A percentile compares a stretch with the other conserved stretches of the same genome.
Evolutionary conservation across 768 basidiomycete genomes (phyloP).

Genomic region (Podaxis pistillaris): DNA sequence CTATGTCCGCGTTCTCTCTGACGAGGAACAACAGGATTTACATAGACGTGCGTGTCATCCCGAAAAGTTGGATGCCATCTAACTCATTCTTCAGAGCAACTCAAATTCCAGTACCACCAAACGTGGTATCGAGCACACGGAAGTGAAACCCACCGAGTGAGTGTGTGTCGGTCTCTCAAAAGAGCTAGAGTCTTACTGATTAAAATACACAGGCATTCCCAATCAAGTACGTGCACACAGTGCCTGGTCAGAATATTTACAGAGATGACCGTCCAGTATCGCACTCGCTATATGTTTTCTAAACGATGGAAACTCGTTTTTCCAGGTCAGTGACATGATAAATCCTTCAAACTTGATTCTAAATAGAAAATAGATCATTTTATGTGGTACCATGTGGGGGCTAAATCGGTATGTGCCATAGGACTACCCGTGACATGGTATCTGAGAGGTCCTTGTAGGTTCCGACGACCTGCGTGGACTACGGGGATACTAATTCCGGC

Average conservation of each 20-base stretch:
- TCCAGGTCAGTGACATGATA: constrained; percentile 49
- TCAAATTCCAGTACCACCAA: constrained; percentile 65
- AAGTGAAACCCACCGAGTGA: constrained; percentile 73
- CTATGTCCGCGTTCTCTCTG: constrained; percentile 69
- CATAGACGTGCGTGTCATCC: constrained; percentile 52
- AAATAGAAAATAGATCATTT: constrained; percentile 40
- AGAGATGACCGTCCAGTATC: constrained; percentile 33
- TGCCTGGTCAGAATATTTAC: constrained; percentile 8
- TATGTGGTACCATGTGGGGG: constrained; percentile 82
- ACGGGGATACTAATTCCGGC: constrained; percentile 69
- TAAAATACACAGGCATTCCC: constrained; percentile 55
- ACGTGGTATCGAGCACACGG: constrained; percentile 90
- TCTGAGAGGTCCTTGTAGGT: constrained; percentile 29
- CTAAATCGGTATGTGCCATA: constrained; percentile 50
- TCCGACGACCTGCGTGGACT: constrained; percentile 67
- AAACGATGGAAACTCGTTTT: constrained; percentile 77
- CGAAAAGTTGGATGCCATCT: neutral
- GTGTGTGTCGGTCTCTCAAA: constrained; percentile 16
- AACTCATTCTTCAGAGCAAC: constrained; percentile 48
- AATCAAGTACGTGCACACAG: constrained; percentile 46
- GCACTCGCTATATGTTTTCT: constrained; percentile 73
- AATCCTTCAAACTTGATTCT: neutral
- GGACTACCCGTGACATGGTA: neutral
- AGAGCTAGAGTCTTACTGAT: constrained; percentile 1
- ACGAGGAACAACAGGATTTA: constrained; percentile 60